These are phyloP conservation scores for Kwoniella dendrophila DNA, from an alignment of 768 basidiomycete genomes.

Conservation along the genomic window DNA sequence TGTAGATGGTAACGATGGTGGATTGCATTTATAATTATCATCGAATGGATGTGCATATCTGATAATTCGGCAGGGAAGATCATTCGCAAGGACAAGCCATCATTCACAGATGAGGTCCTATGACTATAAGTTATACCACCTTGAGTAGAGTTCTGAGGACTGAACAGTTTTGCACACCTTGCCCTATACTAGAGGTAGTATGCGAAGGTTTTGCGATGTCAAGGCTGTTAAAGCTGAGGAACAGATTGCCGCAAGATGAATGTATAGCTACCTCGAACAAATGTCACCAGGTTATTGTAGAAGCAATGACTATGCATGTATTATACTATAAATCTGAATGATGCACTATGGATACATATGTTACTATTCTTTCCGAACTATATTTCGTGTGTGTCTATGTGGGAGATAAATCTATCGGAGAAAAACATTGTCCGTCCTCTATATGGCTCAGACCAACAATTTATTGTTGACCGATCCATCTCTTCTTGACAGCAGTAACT, in stretches of 20 bases:
- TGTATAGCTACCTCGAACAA: no score
- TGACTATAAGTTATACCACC: no score
- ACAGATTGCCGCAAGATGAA: background rate
- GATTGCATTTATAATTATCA: slow-evolving; percentile 4
- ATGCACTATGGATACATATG: slow-evolving; percentile 12
- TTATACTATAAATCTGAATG: slow-evolving; percentile 9
- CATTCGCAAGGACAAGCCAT: no score
- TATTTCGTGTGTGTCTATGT: background rate
- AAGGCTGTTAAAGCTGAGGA: no score
- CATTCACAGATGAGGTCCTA: no score
- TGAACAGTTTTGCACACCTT: no score
- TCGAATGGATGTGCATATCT: background rate
- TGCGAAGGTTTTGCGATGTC: no score
- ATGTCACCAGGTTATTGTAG: background rate
- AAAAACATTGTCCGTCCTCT: no score
- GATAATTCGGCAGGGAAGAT: no score
- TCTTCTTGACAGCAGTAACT: slow-evolving; percentile 25
- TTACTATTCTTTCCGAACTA: background rate
- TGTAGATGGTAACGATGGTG: background rate
- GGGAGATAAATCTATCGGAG: background rate
- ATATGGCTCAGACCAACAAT: background rate
- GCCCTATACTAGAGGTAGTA: no score
- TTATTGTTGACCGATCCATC: slow-evolving; percentile 35
- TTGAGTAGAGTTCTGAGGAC: no score
- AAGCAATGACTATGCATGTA: slow-evolving; percentile 4